These are phyloP conservation scores for Ustilago cynodontis DNA, from an alignment of 1,284 basidiomycete species.

Conservation along the genomic window DNA sequence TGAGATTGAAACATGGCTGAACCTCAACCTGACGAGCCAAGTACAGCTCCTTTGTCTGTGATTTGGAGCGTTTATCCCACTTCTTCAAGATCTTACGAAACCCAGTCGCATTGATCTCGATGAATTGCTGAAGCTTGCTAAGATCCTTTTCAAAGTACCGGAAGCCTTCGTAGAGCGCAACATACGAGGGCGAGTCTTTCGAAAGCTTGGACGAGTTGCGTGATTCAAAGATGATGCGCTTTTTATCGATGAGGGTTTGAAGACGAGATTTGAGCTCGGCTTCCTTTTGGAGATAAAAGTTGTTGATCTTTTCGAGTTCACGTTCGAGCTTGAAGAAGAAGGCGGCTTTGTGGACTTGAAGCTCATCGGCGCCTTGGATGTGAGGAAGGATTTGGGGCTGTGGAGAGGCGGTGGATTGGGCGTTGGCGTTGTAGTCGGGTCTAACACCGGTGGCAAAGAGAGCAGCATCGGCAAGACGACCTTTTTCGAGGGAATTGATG, in stretches of 20 bases:
- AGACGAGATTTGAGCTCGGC: slow-evolving; percentile 89
- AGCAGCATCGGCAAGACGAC: slow-evolving; percentile 88
- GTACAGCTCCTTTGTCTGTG: slow-evolving; percentile 94
- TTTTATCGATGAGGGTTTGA: slow-evolving; percentile 93
- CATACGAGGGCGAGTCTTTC: slow-evolving; percentile 65
- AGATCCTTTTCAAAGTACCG: slow-evolving; percentile 93
- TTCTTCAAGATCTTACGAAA: slow-evolving; percentile 99
- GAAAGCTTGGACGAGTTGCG: slow-evolving; percentile 57
- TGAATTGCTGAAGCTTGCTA: slow-evolving; percentile 94
- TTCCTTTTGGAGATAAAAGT: slow-evolving; percentile 98
- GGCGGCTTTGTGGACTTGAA: slow-evolving; percentile 86
- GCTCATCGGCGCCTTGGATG: slow-evolving; percentile 62
- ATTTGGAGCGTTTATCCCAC: slow-evolving; percentile 97
- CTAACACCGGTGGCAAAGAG: slow-evolving; percentile 85
- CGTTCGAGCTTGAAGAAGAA: slow-evolving; percentile 99
- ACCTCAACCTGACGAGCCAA: slow-evolving; percentile 97
- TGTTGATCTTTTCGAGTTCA: slow-evolving; percentile 99
- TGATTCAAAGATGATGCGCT: slow-evolving; percentile 73
- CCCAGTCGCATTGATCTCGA: slow-evolving; percentile 97
- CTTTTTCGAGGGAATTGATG: slow-evolving; percentile 95
- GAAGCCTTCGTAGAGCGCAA: slow-evolving; percentile 91
- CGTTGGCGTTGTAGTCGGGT: slow-evolving; percentile 71
- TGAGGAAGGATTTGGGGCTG: slow-evolving; percentile 57
- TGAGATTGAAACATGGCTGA: slow-evolving; percentile 83
- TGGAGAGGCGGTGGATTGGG: slow-evolving; percentile 30